Evolutionary conservation across 371 early-diverging fungal genomes (phyloP).

Genomic region (Mucor sp.): DNA sequence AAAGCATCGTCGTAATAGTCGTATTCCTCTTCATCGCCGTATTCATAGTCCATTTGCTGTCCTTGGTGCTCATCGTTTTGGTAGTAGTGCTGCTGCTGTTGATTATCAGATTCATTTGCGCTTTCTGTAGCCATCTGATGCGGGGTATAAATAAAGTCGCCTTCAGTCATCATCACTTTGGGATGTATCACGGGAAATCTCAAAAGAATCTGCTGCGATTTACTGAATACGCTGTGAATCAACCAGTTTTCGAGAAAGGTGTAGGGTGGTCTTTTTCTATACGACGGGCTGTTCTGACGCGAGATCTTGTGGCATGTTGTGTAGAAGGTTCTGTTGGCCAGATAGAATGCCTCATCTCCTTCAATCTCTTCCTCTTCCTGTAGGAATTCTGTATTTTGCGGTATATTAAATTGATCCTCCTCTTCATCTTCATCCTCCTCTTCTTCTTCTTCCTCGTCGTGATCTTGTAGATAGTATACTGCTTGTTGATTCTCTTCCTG

Average conservation of each 20-base stretch:
- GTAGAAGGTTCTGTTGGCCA: conserved; percentile 49
- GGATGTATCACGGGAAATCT: conserved; percentile 41
- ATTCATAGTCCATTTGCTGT: conserved; percentile 14
- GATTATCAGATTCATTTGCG: conserved; percentile 42
- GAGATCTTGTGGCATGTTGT: conserved; percentile 54
- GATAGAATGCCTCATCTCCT: conserved; percentile 27
- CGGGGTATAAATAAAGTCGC: conserved; percentile 54
- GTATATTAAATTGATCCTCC: background rate
- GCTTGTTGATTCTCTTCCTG: background rate
- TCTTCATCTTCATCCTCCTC: conserved; percentile 3
- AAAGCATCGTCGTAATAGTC: conserved; percentile 32
- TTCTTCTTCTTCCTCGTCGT: background rate
- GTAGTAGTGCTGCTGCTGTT: background rate
- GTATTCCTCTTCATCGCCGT: conserved; percentile 26
- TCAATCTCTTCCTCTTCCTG: background rate
- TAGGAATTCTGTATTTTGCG: background rate
- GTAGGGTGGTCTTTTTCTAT: conserved; percentile 40
- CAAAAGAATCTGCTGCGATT: conserved; percentile 49
- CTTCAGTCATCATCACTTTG: conserved; percentile 43
- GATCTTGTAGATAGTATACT: background rate
- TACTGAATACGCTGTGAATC: conserved; percentile 50
- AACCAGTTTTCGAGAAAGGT: conserved; percentile 49
- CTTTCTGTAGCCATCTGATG: conserved; percentile 46
- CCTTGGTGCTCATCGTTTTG: background rate
- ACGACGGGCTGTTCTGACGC: conserved; percentile 45